Conservation (phyloP, 768 basidiomycete genomes). For the Tricholoma sp. region DNA sequence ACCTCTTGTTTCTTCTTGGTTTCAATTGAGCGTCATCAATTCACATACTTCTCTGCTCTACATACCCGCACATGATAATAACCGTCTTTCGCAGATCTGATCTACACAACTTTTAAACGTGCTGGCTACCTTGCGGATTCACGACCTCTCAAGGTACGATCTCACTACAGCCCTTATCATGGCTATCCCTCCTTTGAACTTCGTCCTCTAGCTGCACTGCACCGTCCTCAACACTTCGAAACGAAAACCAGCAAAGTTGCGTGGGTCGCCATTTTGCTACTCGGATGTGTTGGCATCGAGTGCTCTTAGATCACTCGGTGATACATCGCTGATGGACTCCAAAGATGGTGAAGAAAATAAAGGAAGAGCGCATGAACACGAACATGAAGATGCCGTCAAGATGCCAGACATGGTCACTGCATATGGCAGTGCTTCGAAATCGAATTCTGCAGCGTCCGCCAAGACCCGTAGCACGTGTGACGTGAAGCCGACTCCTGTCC, state of each 20-base stretch:
- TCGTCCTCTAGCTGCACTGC: conserved; percentile 19
- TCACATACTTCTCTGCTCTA: background rate
- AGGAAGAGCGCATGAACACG: background rate
- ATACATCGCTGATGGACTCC: background rate
- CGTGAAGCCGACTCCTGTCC: conserved; percentile 1
- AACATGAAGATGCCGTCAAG: background rate
- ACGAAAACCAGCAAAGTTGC: conserved; percentile 7
- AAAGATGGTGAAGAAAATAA: background rate
- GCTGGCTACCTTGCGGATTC: conserved; percentile 41
- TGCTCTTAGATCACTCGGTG: background rate
- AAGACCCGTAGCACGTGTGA: background rate
- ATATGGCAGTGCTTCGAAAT: background rate
- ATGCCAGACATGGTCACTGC: background rate
- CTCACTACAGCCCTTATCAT: too few species aligned
- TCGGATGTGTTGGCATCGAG: conserved; percentile 11
- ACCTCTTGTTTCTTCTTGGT: background rate
- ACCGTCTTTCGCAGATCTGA: conserved; percentile 28
- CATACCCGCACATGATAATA: background rate
- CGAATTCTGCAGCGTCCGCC: background rate
- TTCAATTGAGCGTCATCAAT: background rate
- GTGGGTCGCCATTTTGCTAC: conserved; percentile 14
- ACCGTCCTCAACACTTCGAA: conserved; percentile 17
- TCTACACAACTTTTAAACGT: conserved; percentile 33
- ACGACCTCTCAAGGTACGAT: conserved; percentile 45
- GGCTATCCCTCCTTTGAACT: conserved; percentile 22